Evolutionary conservation across 495 filamentous ascomycete species (phyloP).

Genomic region (Poronia punctata): DNA sequence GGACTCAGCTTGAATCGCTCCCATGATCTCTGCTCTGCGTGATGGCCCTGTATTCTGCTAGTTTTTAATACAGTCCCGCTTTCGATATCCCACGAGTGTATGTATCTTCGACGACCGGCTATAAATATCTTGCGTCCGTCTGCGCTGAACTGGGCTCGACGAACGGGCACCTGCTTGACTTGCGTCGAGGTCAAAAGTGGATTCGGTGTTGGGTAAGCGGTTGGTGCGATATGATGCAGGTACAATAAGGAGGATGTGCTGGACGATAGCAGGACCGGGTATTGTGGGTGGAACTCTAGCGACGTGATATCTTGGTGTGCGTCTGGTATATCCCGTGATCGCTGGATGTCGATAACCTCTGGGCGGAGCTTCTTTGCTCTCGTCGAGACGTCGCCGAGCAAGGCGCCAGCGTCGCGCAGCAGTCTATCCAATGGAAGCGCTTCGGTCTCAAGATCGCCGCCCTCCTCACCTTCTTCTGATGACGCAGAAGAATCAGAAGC

Average conservation of each 20-base stretch:
- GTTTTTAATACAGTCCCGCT: conserved; percentile 76
- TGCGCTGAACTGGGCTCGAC: conserved; percentile 66
- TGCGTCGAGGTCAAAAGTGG: conserved; percentile 85
- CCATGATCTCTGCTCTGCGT: conserved; percentile 80
- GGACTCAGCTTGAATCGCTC: conserved; percentile 82
- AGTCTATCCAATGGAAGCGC: conserved; percentile 72
- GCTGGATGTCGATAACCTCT: conserved; percentile 78
- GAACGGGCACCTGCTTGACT: conserved; percentile 70
- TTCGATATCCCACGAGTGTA: conserved; percentile 86
- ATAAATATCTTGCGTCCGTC: conserved; percentile 66
- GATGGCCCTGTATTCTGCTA: conserved; percentile 68
- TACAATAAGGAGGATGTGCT: conserved; percentile 77
- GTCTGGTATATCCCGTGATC: conserved; percentile 46
- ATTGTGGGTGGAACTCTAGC: conserved; percentile 79
- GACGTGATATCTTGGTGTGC: conserved; percentile 66
- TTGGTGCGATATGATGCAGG: conserved; percentile 78
- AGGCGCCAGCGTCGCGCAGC: conserved; percentile 58
- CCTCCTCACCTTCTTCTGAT: conserved; percentile 49
- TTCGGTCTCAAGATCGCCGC: conserved; percentile 54
- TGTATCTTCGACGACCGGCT: conserved; percentile 79
- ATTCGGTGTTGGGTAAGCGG: conserved; percentile 65
- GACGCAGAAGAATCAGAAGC: conserved; percentile 37
- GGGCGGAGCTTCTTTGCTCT: conserved; percentile 65
- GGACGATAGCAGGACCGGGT: conserved; percentile 82
- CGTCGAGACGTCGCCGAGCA: conserved; percentile 35